A percentile compares a stretch with the other conserved stretches of the same genome.
Conservation (phyloP, 805 yeast genomes). For the Metschnikowia aberdeeniae region DNA sequence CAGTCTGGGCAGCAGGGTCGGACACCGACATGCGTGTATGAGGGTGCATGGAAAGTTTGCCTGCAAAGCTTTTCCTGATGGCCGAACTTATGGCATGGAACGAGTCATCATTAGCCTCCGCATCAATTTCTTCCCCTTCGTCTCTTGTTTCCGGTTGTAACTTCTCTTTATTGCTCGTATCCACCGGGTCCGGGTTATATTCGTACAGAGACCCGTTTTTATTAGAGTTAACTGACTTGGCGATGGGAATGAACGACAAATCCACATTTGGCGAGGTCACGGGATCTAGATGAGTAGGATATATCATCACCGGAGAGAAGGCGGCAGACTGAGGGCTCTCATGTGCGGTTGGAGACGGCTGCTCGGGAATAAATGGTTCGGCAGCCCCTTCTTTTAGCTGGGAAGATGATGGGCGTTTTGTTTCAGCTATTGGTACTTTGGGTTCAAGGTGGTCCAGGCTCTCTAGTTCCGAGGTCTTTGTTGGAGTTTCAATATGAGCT, state of each 20-base stretch:
- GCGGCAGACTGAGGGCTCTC: background rate
- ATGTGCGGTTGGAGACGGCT: background rate
- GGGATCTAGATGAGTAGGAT: slow-evolving; percentile 5
- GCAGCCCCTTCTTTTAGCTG: background rate
- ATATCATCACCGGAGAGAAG: slow-evolving; percentile 6
- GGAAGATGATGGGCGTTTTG: background rate
- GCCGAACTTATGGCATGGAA: slow-evolving; percentile 47
- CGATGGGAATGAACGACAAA: slow-evolving; percentile 23
- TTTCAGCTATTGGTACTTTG: too few species aligned
- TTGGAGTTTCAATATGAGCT: too few species aligned
- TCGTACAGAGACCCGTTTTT: slow-evolving; percentile 1
- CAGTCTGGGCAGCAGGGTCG: background rate
- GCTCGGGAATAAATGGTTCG: background rate
- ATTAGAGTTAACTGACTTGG: slow-evolving; percentile 13
- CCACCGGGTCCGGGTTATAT: background rate
- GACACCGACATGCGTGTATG: background rate
- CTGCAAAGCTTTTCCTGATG: slow-evolving; percentile 43
- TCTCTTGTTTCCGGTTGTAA: background rate
- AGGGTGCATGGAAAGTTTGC: slow-evolving; percentile 20
- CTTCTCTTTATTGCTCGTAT: background rate
- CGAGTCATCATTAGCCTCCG: slow-evolving; percentile 30
- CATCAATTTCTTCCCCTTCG: background rate
- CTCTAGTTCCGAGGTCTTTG: too few species aligned
- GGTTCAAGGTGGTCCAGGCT: too few species aligned
- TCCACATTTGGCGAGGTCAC: slow-evolving; percentile 19